phyloP scores from a whole-genome alignment of 805 yeast genomes.

The Pichia thaimueangensis region DNA sequence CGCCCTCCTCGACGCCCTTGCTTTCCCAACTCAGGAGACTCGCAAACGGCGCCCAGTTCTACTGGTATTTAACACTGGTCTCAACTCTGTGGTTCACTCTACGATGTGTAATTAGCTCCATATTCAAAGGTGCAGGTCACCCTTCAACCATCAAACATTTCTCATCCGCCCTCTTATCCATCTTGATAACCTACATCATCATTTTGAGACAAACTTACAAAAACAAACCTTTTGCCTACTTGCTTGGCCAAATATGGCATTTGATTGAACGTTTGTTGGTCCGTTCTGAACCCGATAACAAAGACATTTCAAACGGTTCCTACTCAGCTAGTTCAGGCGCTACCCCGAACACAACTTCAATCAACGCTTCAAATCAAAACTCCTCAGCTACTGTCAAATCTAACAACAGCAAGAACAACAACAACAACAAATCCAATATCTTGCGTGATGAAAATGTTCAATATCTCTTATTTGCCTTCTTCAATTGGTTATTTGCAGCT shows the following conservation, averaged over 20 bases:
- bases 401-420: not conserved
- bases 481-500: slow-evolving; percentile 30
- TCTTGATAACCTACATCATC: slow-evolving; percentile 54
- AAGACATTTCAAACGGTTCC: too few species aligned
- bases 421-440: slow-evolving; percentile 16
- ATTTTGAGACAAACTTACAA: slow-evolving; percentile 56
- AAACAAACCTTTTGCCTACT: slow-evolving; percentile 29
- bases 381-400: not conserved
- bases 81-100: slow-evolving; percentile 39
- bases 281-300: too few species aligned
- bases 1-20: not conserved
- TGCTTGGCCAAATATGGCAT: slow-evolving; percentile 21
- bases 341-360: too few species aligned
- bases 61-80: slow-evolving; percentile 64
- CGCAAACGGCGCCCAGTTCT: slow-evolving; percentile 49
- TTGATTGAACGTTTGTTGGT: slow-evolving; percentile 2
- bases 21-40: slow-evolving; percentile 14
- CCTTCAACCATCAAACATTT: slow-evolving; percentile 32
- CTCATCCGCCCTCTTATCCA: slow-evolving; percentile 40
- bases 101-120: slow-evolving; percentile 35
- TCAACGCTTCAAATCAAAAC: too few species aligned
- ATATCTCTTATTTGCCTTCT: slow-evolving; percentile 43
- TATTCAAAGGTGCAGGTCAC: slow-evolving; percentile 31
- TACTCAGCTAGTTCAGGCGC: too few species aligned
- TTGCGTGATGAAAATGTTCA: slow-evolving; percentile 56